Evolutionary conservation across 1,139 yeast genomes (phyloP), one percentile per base, ranked within the genome.

Genomic region (Hyphopichia pseudoburtonii): DNA sequence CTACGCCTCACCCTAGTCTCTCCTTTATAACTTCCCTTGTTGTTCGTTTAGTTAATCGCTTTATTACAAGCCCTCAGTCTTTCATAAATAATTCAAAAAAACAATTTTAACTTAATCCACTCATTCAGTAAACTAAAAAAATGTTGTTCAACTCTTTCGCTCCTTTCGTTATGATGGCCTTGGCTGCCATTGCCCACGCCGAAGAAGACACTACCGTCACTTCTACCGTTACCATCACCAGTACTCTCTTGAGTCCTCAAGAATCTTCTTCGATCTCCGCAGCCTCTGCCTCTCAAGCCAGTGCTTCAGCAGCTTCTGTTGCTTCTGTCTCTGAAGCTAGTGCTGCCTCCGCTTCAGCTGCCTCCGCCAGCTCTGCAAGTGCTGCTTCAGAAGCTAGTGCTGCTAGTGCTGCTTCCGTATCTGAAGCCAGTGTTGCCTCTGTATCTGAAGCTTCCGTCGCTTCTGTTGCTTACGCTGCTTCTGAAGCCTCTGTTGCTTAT

Each of bases 121-220:
- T n/a, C n/a, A n/a, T n/a, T n/a, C n/a, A n/a, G n/a, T n/a, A n/a
- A n/a, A n/a, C n/a, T n/a, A n/a, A n/a, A n/a, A n/a, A n/a, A 42
- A 66, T 64, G 71, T 60, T 64, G 50, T 57, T 60, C 43, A 58
- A 57, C 41, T 35, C 46, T 22, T 35, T 54, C 36, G 56, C 57
- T 23, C 56, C 60, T 14, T 43, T 48, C 30, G 44, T 52, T 36
- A 38, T 61, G 27, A 47, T 63, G 41, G 66, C 65, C 33, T 42
- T 56, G 26, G 47, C 64, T 18, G 50, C 47, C 14, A 49, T 56
- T 17, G 62, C 54, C 28, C 50, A 47, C 31, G 62, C 62, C 22
- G 69, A 61, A 29, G 73, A 64, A n/a, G 70, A 70, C 34, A 72
- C 78, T 40, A 74, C 80, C 33, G 51, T 69, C 32, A 49, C 57